Evolutionary conservation across 371 early-diverging fungal genomes (phyloP), one percentile per base, ranked within the genome.

Genomic region (Apophysomyces ossiformis): DNA sequence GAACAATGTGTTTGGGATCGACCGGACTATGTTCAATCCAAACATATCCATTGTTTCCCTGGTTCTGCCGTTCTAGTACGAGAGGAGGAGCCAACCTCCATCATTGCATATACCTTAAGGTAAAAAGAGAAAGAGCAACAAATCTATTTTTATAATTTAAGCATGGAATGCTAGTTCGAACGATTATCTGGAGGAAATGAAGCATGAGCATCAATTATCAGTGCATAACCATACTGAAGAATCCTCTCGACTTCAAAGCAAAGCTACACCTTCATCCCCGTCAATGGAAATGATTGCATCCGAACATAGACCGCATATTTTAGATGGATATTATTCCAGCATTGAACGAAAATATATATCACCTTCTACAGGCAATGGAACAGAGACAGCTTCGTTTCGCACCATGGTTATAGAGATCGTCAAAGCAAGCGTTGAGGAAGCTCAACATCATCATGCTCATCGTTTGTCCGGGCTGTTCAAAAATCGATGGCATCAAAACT

Each of bases 71-170:
- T 96, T 9, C 87, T 96, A 86, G 88, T 96, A 9, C 86, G 95
- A 26, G 96, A 97, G 70, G 88, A 93, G 16, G 96, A 97, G 67
- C 96, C 95, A 5, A 91, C 90, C 47, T 95, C 96, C 0, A 93
- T 96, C 58, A 90, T 97, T 58, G 94, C 97, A 0, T 93, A 90
- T 61, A 88, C 95, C 1, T 78, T 96, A 38, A 84, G 87, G 82
- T 92, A 75, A 38, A 41, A 54, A 21, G 15, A 45, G 13, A 12
- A 54, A 60, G 18, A 47, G 36, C 36, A 39, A 21, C 26, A 4
- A 39, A 41, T 45, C 15, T 47, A 4, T 7, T 15, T 13, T 7
- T 1, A 13, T 8, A 21, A n/a, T 32, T 21, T 50, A 6, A 21
- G n/a, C 54, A n/a, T 18, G 9, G 5, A 21, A 5, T 43, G 61